Evolutionary conservation across 345 rosid genomes (phyloP).

Genomic region (Mangifera indica): DNA sequence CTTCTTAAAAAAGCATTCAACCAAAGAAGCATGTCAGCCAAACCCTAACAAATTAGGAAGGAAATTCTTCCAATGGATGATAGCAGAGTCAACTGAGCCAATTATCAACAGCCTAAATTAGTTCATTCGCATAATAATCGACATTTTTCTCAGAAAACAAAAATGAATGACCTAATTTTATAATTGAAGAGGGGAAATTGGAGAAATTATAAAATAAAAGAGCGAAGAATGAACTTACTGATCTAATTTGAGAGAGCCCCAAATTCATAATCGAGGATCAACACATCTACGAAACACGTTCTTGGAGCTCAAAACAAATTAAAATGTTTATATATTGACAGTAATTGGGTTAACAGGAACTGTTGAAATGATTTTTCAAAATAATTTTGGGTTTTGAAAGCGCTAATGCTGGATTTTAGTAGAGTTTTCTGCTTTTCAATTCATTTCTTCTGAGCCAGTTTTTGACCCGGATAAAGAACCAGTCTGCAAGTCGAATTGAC

Average conservation of each 20-base stretch:
- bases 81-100: not conserved
- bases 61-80: not conserved
- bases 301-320: not conserved
- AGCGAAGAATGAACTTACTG: constrained; percentile 34
- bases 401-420: too few species aligned
- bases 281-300: constrained; percentile 1
- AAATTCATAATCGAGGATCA: constrained; percentile 37
- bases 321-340: too few species aligned
- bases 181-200: not conserved
- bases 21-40: too few species aligned
- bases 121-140: too few species aligned
- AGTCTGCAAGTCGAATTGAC: too few species aligned
- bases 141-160: constrained; percentile 4
- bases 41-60: too few species aligned
- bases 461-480: too few species aligned
- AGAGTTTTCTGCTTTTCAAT: too few species aligned
- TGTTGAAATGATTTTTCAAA: not conserved
- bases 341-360: not conserved
- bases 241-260: constrained; percentile 31
- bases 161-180: not conserved
- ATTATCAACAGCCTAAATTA: not conserved
- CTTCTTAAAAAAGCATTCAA: not conserved
- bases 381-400: too few species aligned
- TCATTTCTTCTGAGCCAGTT: too few species aligned
- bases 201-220: not conserved